Percentiles rank a stretch among this genome's conserved stretches.
phyloP scores from a whole-genome alignment of 1,139 yeast species.

The Candida sanyaensis region DNA sequence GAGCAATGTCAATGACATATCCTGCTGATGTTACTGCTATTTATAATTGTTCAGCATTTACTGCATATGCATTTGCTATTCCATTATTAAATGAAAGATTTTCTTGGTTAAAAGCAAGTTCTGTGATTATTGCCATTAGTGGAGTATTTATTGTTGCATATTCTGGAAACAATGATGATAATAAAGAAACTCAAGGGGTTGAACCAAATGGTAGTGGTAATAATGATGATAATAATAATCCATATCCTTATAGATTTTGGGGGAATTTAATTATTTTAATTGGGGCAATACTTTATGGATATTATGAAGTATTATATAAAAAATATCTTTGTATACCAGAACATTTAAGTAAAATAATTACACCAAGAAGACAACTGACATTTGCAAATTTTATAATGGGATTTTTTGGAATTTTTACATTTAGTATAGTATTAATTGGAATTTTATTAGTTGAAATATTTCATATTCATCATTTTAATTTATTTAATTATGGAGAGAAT shows the following conservation, averaged over 20 bases:
- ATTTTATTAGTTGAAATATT: slow-evolving; percentile 53
- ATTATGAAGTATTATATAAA: slow-evolving; percentile 84
- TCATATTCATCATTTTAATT: slow-evolving; percentile 60
- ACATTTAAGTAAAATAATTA: slow-evolving; percentile 43
- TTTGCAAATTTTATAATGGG: slow-evolving; percentile 51
- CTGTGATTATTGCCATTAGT: slow-evolving; percentile 69
- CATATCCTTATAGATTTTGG: slow-evolving; percentile 61
- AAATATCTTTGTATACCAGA: slow-evolving; percentile 73
- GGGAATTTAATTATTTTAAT: slow-evolving; percentile 73
- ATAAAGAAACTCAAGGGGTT: slow-evolving; percentile 6
- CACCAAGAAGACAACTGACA: slow-evolving; percentile 50
- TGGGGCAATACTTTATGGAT: slow-evolving; percentile 85
- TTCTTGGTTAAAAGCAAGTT: slow-evolving; percentile 61
- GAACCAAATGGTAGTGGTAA: too few relatives aligned
- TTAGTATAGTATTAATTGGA: slow-evolving; percentile 48
- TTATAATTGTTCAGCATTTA: slow-evolving; percentile 86
- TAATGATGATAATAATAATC: slow-evolving; percentile 19
- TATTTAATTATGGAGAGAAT: slow-evolving; percentile 49
- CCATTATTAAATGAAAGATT: slow-evolving; percentile 69
- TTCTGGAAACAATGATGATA: slow-evolving; percentile 48
- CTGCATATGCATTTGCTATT: slow-evolving; percentile 83
- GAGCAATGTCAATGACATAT: slow-evolving; percentile 78
- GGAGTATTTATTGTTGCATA: slow-evolving; percentile 86
- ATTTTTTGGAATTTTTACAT: slow-evolving; percentile 62
- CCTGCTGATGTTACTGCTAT: slow-evolving; percentile 89